These are phyloP conservation scores for Aleurites moluccanus DNA, from an alignment of 441 rosid genomes.

Conservation along the genomic window DNA sequence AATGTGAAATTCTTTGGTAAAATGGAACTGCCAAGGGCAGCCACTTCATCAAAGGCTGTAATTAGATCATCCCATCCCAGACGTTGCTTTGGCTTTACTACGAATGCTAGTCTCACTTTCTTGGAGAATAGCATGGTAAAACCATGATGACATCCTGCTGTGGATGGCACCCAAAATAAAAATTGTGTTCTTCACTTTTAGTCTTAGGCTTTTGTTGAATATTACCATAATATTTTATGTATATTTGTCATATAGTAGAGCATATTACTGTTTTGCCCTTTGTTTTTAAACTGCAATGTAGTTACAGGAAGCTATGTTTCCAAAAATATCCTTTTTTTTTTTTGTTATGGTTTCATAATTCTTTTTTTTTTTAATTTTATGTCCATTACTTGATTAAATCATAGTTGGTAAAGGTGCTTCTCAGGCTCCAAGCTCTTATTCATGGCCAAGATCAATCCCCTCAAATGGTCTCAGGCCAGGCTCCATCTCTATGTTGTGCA, in stretches of 20 bases:
- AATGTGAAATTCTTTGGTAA: not conserved
- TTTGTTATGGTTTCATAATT: not conserved
- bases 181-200: not conserved
- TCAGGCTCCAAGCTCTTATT: not conserved
- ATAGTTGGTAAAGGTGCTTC: not conserved
- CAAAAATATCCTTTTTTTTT: not conserved
- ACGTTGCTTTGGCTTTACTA: constrained; percentile 3
- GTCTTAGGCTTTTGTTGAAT: not conserved
- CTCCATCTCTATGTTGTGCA: not conserved
- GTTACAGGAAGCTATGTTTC: not conserved
- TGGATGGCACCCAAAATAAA: not conserved
- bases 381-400: not conserved
- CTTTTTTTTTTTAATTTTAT: not conserved
- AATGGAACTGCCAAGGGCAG: not conserved
- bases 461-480: not conserved
- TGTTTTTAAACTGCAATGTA: not conserved
- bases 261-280: not conserved
- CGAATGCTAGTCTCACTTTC: not conserved
- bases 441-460: not conserved
- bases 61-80: not conserved
- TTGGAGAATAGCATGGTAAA: not conserved
- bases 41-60: not conserved
- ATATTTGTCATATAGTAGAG: not conserved
- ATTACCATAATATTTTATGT: not conserved
- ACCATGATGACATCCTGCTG: not conserved